Evolutionary conservation across 345 rosid species (phyloP).

Genomic region (Salix purpurea): DNA sequence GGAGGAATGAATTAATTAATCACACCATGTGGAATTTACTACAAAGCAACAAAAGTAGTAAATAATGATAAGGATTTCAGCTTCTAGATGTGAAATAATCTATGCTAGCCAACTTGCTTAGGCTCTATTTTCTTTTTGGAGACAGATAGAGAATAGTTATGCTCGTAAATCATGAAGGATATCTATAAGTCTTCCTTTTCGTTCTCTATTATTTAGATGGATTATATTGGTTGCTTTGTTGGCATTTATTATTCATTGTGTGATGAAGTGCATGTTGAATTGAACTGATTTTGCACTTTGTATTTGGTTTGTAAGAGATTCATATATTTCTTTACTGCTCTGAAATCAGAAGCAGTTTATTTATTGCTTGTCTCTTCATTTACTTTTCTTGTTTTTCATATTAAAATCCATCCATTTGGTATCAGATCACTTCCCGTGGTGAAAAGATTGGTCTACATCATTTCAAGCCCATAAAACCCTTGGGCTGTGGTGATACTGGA

Average conservation of each 20-base stretch:
- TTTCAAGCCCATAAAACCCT: slow-evolving; percentile 88
- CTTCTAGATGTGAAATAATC: not conserved
- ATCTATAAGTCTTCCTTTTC: not conserved
- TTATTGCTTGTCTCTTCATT: not conserved
- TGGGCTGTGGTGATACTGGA: slow-evolving; percentile 98
- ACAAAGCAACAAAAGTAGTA: not conserved
- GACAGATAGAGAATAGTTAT: not conserved
- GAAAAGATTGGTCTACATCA: slow-evolving; percentile 73
- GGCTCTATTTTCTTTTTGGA: not conserved
- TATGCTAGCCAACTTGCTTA: not conserved
- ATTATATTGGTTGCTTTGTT: too few species aligned
- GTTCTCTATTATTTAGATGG: too few species aligned
- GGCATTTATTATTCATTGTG: too few species aligned
- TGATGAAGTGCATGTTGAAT: too few species aligned
- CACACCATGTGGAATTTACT: not conserved
- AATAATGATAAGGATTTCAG: not conserved
- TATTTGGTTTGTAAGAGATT: not conserved
- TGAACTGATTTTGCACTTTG: not conserved
- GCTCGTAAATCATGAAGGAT: not conserved
- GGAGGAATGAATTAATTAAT: not conserved
- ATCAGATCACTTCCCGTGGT: slow-evolving; percentile 63
- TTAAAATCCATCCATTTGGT: slow-evolving; percentile 1
- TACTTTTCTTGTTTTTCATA: slow-evolving; percentile 1
- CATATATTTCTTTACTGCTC: not conserved
- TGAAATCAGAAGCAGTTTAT: not conserved